phyloP scores from a whole-genome alignment of 306 rosid genomes.

The Vigna trinervia region DNA sequence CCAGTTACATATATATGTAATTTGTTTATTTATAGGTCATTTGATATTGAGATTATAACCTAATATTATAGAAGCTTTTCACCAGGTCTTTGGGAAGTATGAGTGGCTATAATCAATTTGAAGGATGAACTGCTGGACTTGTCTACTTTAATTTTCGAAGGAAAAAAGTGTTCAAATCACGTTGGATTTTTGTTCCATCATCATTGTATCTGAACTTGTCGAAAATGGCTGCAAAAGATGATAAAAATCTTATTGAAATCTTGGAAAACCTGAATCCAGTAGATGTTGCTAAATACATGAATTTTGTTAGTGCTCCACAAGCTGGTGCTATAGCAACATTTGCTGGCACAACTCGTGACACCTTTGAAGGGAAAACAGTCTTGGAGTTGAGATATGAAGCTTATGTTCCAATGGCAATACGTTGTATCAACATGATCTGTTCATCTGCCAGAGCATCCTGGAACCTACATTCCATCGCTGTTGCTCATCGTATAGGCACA shows the following conservation, averaged over 20 bases:
- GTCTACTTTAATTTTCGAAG: conserved; percentile 12
- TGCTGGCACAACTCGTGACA: conserved; percentile 86
- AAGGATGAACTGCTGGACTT: conserved; percentile 21
- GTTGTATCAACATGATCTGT: conserved; percentile 71
- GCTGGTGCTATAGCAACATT: conserved; percentile 94
- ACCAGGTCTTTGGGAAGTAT: conserved; percentile 2
- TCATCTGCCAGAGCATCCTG: conserved; percentile 78
- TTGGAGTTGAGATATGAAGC: conserved; percentile 86
- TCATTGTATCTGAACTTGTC: not conserved
- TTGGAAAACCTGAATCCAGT: conserved; percentile 61
- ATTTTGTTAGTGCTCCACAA: conserved; percentile 73
- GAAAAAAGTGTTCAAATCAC: conserved; percentile 15
- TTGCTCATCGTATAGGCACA: conserved; percentile 78
- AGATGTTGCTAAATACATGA: conserved; percentile 70
- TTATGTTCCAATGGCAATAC: conserved; percentile 86
- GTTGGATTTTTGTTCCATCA: not conserved
- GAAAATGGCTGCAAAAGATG: conserved; percentile 72
- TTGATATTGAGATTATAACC: conserved; percentile 33
- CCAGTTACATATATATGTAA: not conserved
- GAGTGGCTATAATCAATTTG: conserved; percentile 34
- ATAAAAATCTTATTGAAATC: conserved; percentile 70
- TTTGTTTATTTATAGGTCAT: not conserved
- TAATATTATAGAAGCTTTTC: conserved; percentile 1
- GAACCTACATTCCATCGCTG: conserved; percentile 81
- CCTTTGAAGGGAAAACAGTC: conserved; percentile 82